Evolutionary conservation across 116 monocot genomes (phyloP), one percentile per base, ranked within the genome.

Genomic region (Cymodocea nodosa): DNA sequence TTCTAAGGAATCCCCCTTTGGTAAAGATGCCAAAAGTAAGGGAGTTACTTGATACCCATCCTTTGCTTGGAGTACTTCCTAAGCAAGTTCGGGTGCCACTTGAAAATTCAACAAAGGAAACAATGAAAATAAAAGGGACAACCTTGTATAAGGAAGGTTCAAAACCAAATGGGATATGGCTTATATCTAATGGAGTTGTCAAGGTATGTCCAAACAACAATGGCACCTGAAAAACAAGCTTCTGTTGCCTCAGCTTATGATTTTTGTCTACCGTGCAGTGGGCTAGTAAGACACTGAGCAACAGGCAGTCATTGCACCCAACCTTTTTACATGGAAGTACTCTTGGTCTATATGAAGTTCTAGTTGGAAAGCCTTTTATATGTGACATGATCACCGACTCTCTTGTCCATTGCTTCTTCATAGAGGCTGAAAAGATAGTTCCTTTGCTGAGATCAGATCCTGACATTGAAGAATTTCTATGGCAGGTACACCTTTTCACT

Each of bases 351-450:
- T 92, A 86, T 79, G 98, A 98, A 81, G 92, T 98, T 64, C 74
- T 98, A 16, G 68, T 65, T 75, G 86, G 98, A 63, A 98, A 83
- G 65, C 89, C 92, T 15, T 89, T 89, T 76, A 72, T 98, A 10
- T 89, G 92, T 73, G 89, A 98, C 65, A 86, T 98, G 80, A 70
- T 98, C 35, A 76, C 92, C 18, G 89, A 98, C 15, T 84, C 98
- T 69, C 84, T 81, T 61, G 89, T 92, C 34, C 98, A 82, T 60
- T 92, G 89, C 65, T 98, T 92, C 83, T 98, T 89, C 55, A 77
- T 98, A 62, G 89, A 92, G 63, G 74, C 80, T 58, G 92, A 89
- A n/a, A 98, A 89, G 73, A 84, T 98, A 58, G 75, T 77, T 17
- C 73, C 78, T 20, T 67, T 92, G 37, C 63, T 85, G 17, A 58